Evolutionary conservation across 768 basidiomycete genomes (phyloP).

Genomic region (Roridomyces roridus): DNA sequence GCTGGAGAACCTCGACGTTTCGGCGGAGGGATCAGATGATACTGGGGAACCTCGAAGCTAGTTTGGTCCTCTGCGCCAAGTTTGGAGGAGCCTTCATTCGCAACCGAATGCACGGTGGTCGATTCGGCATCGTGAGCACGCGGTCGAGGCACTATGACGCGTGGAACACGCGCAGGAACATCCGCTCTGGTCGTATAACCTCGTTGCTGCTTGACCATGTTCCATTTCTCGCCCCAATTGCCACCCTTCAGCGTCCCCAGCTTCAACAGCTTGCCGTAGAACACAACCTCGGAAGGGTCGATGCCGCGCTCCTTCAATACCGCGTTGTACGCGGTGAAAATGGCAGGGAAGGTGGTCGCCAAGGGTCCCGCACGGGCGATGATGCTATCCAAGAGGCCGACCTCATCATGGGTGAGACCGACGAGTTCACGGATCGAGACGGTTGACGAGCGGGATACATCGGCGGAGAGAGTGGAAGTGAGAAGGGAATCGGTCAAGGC

Average conservation of each 20-base stretch:
- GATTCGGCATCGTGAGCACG: constrained; percentile 40
- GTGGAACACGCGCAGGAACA: constrained; percentile 21
- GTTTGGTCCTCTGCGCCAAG: constrained; percentile 30
- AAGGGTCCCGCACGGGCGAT: constrained; percentile 68
- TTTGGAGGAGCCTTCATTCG: constrained; percentile 10
- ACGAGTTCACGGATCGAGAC: constrained; percentile 57
- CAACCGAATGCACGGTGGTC: constrained; percentile 49
- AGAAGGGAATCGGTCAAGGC: constrained; percentile 25
- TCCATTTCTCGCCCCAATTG: constrained; percentile 87
- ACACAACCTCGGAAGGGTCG: constrained; percentile 81
- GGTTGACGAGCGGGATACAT: constrained; percentile 48
- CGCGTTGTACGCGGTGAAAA: constrained; percentile 88
- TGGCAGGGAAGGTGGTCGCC: constrained; percentile 77
- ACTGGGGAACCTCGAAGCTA: constrained; percentile 31
- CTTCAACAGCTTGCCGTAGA: constrained; percentile 84
- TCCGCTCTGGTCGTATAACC: constrained; percentile 38
- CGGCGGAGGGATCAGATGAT: constrained; percentile 12
- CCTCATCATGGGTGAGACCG: constrained; percentile 58
- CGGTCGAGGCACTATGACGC: constrained; percentile 7
- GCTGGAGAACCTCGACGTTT: constrained; percentile 2
- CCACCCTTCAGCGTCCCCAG: constrained; percentile 80
- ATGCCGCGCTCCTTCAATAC: constrained; percentile 75
- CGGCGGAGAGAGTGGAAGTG: constrained; percentile 28
- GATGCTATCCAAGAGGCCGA: constrained; percentile 78
- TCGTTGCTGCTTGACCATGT: constrained; percentile 64